Conservation (phyloP, 768 basidiomycete genomes). For the Hortiboletus flavorubellus region DNA sequence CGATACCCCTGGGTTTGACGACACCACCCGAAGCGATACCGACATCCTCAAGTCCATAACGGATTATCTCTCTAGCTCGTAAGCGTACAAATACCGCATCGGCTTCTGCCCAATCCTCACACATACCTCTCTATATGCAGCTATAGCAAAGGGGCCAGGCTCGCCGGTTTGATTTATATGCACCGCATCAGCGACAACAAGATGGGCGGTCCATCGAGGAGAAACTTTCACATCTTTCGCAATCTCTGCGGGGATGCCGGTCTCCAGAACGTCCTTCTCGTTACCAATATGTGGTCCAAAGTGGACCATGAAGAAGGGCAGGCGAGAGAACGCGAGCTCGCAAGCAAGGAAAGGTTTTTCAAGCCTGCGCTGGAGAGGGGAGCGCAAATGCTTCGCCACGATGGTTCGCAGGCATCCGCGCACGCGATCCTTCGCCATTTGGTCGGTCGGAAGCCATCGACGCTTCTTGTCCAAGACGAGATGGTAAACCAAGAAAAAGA, state of each 20-base stretch:
- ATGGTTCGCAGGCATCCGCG: slow-evolving; percentile 41
- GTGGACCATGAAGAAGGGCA: slow-evolving; percentile 35
- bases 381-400: slow-evolving; percentile 42
- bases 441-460: slow-evolving; percentile 35
- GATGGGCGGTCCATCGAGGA: slow-evolving; percentile 48
- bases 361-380: slow-evolving; percentile 47
- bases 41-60: slow-evolving; percentile 47
- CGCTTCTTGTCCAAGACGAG: slow-evolving; percentile 53
- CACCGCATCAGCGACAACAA: slow-evolving; percentile 50
- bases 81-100: slow-evolving; percentile 5
- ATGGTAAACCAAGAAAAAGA: slow-evolving; percentile 47
- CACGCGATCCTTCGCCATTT: slow-evolving; percentile 43
- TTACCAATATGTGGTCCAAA: slow-evolving; percentile 53
- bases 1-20: slow-evolving; percentile 62
- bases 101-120: background rate
- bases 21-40: slow-evolving; percentile 44
- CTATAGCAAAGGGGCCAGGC: slow-evolving; percentile 24
- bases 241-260: slow-evolving; percentile 48
- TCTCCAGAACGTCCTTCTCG: slow-evolving; percentile 47
- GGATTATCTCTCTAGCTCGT: slow-evolving; percentile 28
- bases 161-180: slow-evolving; percentile 48
- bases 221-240: slow-evolving; percentile 48
- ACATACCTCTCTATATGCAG: slow-evolving; percentile 9
- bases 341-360: slow-evolving; percentile 42
- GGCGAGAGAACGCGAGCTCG: slow-evolving; percentile 45